Base-by-base conservation (phyloP, 2,329 filamentous ascomycete genomes). In the Epichloe amarillans region DNA sequence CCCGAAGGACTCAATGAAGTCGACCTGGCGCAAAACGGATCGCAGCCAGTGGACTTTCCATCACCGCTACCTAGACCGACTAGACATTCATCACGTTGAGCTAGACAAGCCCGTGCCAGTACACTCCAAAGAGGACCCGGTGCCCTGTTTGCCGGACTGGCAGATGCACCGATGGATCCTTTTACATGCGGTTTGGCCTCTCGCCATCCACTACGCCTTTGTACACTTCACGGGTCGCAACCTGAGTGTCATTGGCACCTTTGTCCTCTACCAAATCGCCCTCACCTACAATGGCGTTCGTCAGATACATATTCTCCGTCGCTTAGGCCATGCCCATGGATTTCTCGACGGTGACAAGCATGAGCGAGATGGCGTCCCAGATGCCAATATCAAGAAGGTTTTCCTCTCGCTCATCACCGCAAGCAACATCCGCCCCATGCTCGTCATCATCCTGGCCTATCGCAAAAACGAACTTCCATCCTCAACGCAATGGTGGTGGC, bases 361-460 rank as follows among this genome's bases (percentile, higher is more conserved):
- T 50, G 58, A 56, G 6, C 60, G 66, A 35, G 65, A 69, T 49
- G 59, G 60, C 19, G 60, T 69, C 0, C 66, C 66, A 0, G 65
- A 69, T 47, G 55, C 58, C 10, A 56, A 53, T 15, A 59, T 62
- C 37, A 33, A 41, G 45, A 62, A 59, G 41, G 56, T 60, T 1
- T 52, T 59, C 12, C 23, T 37, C 10, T 61, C 62, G 30, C 35
- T 51, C 41, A 5, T 48, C 17, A 40, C 37, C 17, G 40, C 19
- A 14, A 26, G 33, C 61, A 52, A 46, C 15, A 46, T 55, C 30
- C 58, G 62, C 17, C 54, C 55, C 1, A 50, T 61, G 21, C 51
- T 64, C 39, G 45, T 54, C 35, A 52, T 62, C 3, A 54, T 61
- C 47, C 54, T 65, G n/a, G 49, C 54, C n/a, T 64, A 65, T 53